These are phyloP conservation scores for Trypanosoma congolense DNA, from an alignment of 208 protist species.

Conservation along the genomic window DNA sequence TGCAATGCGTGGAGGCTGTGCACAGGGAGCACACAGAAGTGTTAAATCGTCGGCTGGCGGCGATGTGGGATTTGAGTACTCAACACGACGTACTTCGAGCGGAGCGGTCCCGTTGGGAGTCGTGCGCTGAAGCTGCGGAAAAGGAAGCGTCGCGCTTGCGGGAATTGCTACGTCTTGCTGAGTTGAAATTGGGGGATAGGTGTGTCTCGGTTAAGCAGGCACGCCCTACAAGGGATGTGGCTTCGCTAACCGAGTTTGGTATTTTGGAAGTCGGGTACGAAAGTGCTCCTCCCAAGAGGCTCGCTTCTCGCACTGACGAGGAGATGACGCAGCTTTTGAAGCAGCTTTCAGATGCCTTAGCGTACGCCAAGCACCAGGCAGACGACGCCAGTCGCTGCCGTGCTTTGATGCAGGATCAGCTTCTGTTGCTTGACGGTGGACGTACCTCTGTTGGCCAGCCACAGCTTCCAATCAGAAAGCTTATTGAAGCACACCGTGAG, in stretches of 20 bases:
- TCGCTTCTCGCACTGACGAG: not conserved
- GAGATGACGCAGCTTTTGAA: not conserved
- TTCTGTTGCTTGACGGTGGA: slow-evolving; percentile 1
- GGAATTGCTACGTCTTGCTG: not conserved
- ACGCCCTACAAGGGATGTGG: not conserved
- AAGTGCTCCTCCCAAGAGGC: no score
- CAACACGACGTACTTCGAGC: slow-evolving; percentile 11
- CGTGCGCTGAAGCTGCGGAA: slow-evolving; percentile 2
- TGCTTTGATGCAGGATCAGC: slow-evolving; percentile 8
- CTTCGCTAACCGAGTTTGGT: slow-evolving; percentile 6
- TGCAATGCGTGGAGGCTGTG: slow-evolving; percentile 6
- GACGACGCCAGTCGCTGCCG: slow-evolving; percentile 7
- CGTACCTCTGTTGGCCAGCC: not conserved
- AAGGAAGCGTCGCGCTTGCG: slow-evolving; percentile 10
- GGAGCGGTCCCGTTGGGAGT: slow-evolving; percentile 13
- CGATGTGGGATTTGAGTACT: slow-evolving; percentile 9
- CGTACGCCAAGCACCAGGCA: slow-evolving; percentile 5
- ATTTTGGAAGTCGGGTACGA: not conserved
- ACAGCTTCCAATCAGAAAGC: not conserved
- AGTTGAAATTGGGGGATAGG: not conserved
- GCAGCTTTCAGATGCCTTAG: not conserved
- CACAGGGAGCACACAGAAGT: slow-evolving; percentile 12
- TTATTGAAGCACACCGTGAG: not conserved
- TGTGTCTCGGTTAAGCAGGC: not conserved
- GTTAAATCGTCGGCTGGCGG: slow-evolving; percentile 11